Base-by-base conservation (phyloP, 2,329 filamentous ascomycete species). In the Beauveria australis region DNA sequence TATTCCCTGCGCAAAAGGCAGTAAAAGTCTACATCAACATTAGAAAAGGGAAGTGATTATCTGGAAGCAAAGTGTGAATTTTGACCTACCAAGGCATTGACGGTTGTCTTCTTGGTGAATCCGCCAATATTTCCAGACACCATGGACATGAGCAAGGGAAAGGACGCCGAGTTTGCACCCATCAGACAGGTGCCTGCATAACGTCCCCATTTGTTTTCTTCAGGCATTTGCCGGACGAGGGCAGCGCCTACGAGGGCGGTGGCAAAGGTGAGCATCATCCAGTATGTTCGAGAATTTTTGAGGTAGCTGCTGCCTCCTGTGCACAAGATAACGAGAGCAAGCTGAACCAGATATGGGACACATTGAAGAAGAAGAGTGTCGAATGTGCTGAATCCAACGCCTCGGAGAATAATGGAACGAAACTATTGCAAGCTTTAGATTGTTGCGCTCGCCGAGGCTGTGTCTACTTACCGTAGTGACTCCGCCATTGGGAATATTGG, bases 21-120 rank as follows among this genome's bases (percentile, higher is more conserved):
- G 55, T 49, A 30, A 48, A 61, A 22, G 43, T 48, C 51, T 60
- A 24, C 40, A 24, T 9, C 28, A 22, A 40, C 26, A 30, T 49
- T 40, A 49, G 44, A 6, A 48, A 46, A 19, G 18, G 8, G 1
- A 2, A 3, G 19, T 6, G 26, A 3, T 48, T 19, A n/a, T n/a
- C 6, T 59, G 33, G 14, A 7, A 5, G 47, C 3, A 0, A 8
- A 28, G n/a, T 30, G 18, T 12, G 12, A 18, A 12, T 5, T 26
- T 24, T 18, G 40, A 16, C 84, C 10, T 53, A 69, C 67, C 65
- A 82, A 78, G 1, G 83, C 82, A 8, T 85, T 79, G 14, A 81
- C 79, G 5, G 82, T 79, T 1, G 79, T 77, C 66, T 85, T 86
- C 73, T 88, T 88, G 1, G 84, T 87, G 58, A 85, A 82, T 0